These are phyloP conservation scores for Paracoccidioides lutzii DNA, from an alignment of 2,329 filamentous ascomycete genomes.

Conservation along the genomic window DNA sequence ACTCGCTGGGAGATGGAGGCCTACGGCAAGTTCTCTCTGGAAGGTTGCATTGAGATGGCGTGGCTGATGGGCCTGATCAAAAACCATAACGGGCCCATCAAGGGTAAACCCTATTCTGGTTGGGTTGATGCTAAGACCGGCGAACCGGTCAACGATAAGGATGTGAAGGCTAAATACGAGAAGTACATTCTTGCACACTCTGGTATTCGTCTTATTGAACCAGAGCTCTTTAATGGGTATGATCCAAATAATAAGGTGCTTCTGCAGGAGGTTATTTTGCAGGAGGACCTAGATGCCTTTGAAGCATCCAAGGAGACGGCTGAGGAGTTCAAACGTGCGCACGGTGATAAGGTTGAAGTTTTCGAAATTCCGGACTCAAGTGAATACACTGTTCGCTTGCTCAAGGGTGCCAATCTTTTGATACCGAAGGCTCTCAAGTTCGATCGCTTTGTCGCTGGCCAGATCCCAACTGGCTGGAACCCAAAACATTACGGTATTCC, in stretches of 20 bases:
- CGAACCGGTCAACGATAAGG: constrained; percentile 94
- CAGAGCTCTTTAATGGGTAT: constrained; percentile 91
- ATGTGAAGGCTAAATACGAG: constrained; percentile 95
- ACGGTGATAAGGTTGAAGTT: constrained; percentile 93
- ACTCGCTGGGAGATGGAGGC: constrained; percentile 99
- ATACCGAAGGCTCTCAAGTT: constrained; percentile 96
- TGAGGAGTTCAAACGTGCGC: constrained; percentile 91
- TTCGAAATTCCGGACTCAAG: constrained; percentile 90
- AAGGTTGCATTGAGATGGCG: constrained; percentile 97
- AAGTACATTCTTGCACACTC: constrained; percentile 92
- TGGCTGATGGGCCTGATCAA: constrained; percentile 99
- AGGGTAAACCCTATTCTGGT: constrained; percentile 90
- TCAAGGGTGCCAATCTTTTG: constrained; percentile 87
- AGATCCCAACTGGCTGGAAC: constrained; percentile 95
- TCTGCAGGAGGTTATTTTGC: constrained; percentile 91
- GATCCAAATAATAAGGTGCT: constrained; percentile 98
- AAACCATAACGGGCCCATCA: constrained; percentile 92
- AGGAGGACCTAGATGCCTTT: constrained; percentile 94
- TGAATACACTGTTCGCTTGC: constrained; percentile 86
- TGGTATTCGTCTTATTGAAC: constrained; percentile 94
- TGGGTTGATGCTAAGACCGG: constrained; percentile 90
- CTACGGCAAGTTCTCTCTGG: constrained; percentile 87
- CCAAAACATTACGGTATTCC: constrained; percentile 92
- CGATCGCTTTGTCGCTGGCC: constrained; percentile 91
- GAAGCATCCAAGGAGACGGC: constrained; percentile 96